phyloP scores from a whole-genome alignment of 1,139 yeast genomes.

The Taphrina betulina region DNA sequence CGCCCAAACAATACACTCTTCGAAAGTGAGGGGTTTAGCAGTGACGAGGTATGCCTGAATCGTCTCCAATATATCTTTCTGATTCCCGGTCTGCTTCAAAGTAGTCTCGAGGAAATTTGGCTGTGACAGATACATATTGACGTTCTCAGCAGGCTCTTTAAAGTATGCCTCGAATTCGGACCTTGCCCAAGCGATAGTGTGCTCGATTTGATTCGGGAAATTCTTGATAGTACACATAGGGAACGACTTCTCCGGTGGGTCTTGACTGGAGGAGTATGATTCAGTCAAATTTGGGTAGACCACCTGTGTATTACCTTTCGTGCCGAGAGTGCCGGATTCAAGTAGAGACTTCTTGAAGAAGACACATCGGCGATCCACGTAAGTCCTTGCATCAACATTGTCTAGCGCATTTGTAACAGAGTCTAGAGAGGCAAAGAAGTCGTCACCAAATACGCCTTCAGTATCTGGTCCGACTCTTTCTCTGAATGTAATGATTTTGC shows the following conservation, averaged over 20 bases:
- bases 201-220: constrained; percentile 97
- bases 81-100: constrained; percentile 87
- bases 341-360: constrained; percentile 86
- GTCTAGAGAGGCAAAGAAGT: constrained; percentile 81
- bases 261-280: constrained; percentile 92
- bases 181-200: constrained; percentile 99
- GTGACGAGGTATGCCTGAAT: constrained; percentile 66
- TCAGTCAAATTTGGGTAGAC: constrained; percentile 90
- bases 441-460: constrained; percentile 78
- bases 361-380: constrained; percentile 95
- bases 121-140: constrained; percentile 83
- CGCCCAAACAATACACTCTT: constrained; percentile 95
- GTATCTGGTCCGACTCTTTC: constrained; percentile 95
- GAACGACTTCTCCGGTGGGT: constrained; percentile 96
- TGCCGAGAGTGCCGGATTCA: constrained; percentile 96
- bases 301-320: constrained; percentile 97
- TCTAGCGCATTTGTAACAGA: constrained; percentile 95
- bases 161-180: constrained; percentile 92
- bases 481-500: constrained; percentile 69
- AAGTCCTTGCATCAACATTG: constrained; percentile 95
- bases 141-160: constrained; percentile 86
- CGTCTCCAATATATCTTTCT: constrained; percentile 78
- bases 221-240: constrained; percentile 96
- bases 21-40: constrained; percentile 83
- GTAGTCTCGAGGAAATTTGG: constrained; percentile 90